A percentile compares a stretch with the other conserved stretches of the same genome.
Conservation (phyloP, 2,329 filamentous ascomycete species). For the Tolypocladium amazonense region DNA sequence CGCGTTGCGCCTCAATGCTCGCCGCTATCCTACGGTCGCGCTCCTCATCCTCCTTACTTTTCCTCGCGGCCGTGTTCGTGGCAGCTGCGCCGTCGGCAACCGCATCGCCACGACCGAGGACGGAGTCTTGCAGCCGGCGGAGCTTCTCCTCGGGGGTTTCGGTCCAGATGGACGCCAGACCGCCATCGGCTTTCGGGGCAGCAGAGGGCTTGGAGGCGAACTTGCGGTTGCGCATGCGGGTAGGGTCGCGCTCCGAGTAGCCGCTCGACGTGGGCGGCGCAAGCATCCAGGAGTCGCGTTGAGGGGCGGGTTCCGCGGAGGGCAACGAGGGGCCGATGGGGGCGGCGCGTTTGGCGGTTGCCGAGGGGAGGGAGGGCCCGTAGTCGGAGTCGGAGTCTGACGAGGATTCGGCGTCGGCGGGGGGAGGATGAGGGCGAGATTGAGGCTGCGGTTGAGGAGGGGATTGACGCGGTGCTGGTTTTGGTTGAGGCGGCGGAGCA, state of each 20-base stretch:
- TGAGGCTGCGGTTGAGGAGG: constrained; percentile 19
- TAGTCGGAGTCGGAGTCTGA: constrained; percentile 34
- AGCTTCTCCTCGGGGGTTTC: constrained; percentile 86
- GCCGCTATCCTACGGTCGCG: constrained; percentile 33
- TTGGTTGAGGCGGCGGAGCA: constrained; percentile 15
- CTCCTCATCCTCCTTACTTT: constrained; percentile 47
- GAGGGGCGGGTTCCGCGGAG: constrained; percentile 32
- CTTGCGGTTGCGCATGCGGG: constrained; percentile 69
- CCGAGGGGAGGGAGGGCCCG: constrained; percentile 46
- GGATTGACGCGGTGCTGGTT: neutral
- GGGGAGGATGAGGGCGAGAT: constrained; percentile 16
- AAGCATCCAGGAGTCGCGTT: constrained; percentile 81
- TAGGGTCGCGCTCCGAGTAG: constrained; percentile 63
- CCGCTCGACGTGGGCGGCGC: constrained; percentile 49
- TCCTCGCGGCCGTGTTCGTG: constrained; percentile 24
- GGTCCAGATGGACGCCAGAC: constrained; percentile 68
- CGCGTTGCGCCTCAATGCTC: constrained; percentile 43
- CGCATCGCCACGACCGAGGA: constrained; percentile 57
- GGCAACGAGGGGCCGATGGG: constrained; percentile 24
- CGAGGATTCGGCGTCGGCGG: constrained; percentile 25
- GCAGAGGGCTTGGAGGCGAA: constrained; percentile 56
- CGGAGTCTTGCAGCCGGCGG: constrained; percentile 67
- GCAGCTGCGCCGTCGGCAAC: constrained; percentile 27
- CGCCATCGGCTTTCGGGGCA: constrained; percentile 9
- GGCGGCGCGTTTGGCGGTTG: constrained; percentile 36